phyloP scores from a whole-genome alignment of 306 rosid species.

The Bauhinia variegata region DNA sequence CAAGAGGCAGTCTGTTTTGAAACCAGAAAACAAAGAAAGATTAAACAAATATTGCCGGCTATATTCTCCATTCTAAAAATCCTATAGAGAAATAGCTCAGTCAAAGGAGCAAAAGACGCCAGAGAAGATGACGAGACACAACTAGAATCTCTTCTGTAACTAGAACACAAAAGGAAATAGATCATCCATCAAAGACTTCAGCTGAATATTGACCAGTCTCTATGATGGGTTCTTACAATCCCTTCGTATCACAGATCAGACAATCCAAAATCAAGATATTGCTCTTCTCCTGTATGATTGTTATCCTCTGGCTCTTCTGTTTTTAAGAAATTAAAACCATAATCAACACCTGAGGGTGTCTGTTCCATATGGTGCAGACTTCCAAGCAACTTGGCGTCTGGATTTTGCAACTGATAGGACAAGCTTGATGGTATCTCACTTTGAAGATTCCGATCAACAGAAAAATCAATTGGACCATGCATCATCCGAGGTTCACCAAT shows the following conservation, averaged over 20 bases:
- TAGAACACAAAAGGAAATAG: no score
- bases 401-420: constrained; percentile 54
- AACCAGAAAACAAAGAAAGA: constrained; percentile 16
- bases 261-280: constrained; percentile 38
- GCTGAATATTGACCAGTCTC: constrained; percentile 7
- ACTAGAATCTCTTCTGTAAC: no score
- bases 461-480: constrained; percentile 37
- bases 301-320: constrained; percentile 46
- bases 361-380: constrained; percentile 65
- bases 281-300: constrained; percentile 38
- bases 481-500: constrained; percentile 27
- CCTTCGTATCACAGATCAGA: constrained; percentile 34
- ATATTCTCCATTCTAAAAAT: constrained; percentile 58
- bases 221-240: constrained; percentile 3
- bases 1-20: neutral
- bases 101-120: neutral
- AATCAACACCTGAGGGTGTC: constrained; percentile 45
- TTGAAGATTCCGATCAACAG: constrained; percentile 13
- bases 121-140: neutral
- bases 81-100: constrained; percentile 56
- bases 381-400: constrained; percentile 71
- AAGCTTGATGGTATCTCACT: constrained; percentile 45
- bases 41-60: constrained; percentile 44
- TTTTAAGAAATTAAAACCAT: constrained; percentile 63
- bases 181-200: neutral